Conservation (phyloP, 2,329 filamentous ascomycete species). For the Aspergillus sp. region DNA sequence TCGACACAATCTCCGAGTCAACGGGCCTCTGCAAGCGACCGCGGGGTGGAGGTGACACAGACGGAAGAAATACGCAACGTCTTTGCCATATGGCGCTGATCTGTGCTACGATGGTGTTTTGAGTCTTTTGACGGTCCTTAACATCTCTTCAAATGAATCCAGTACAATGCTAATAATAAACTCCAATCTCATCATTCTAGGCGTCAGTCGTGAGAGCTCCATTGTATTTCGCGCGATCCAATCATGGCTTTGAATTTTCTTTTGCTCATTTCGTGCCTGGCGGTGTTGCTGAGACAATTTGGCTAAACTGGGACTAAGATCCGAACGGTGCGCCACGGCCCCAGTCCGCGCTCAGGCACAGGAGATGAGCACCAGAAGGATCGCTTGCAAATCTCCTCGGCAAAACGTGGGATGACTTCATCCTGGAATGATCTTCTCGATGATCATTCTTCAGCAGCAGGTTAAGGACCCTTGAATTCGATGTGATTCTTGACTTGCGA, state of each 20-base stretch:
- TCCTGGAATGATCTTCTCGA: constrained; percentile 18
- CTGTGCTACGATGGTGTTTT: neutral
- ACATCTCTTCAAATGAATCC: neutral
- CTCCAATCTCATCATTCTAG: neutral
- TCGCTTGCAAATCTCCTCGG: constrained; percentile 17
- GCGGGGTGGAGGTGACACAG: neutral
- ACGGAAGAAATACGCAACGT: neutral
- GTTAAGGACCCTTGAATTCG: neutral
- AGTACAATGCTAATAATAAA: constrained; percentile 7
- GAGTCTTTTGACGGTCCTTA: neutral
- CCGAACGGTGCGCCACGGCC: constrained; percentile 21
- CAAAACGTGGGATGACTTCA: constrained; percentile 23
- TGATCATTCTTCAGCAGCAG: constrained; percentile 3
- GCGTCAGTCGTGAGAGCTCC: neutral
- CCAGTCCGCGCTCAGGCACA: constrained; percentile 21
- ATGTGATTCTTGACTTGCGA: neutral
- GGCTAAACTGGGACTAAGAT: constrained; percentile 1
- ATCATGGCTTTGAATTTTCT: neutral
- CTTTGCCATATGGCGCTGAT: constrained; percentile 7
- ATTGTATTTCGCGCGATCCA: neutral
- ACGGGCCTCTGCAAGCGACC: neutral
- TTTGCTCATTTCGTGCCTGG: neutral
- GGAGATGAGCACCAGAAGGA: constrained; percentile 17
- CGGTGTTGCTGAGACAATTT: neutral
- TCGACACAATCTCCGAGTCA: neutral